A percentile compares a stretch with the other conserved stretches of the same genome.
Conservation (phyloP, 768 basidiomycete species). For the Hypsizygus marmoreus region DNA sequence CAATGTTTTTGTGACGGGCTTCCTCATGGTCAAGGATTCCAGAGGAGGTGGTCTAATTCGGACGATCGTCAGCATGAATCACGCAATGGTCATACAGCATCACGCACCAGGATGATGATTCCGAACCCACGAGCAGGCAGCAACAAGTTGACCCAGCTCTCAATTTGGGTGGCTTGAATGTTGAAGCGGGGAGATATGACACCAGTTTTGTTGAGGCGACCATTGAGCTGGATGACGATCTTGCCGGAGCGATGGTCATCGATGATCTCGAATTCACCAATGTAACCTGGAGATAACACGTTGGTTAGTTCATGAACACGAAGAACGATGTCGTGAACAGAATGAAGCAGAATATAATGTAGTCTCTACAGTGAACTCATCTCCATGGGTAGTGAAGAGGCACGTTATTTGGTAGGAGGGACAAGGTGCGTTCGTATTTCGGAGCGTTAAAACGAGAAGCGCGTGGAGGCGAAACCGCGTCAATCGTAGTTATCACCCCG, state of each 20-base stretch:
- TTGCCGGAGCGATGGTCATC: constrained; percentile 99
- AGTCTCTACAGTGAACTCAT: constrained; percentile 59
- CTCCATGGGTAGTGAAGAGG: constrained; percentile 35
- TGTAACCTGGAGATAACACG: constrained; percentile 68
- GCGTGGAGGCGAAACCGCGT: constrained; percentile 61
- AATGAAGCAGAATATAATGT: constrained; percentile 45
- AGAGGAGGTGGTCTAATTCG: constrained; percentile 84
- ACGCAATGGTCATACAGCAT: neutral
- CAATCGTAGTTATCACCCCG: constrained; percentile 89
- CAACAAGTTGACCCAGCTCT: constrained; percentile 95
- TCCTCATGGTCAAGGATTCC: constrained; percentile 99
- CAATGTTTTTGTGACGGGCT: constrained; percentile 96
- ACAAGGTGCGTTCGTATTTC: constrained; percentile 55
- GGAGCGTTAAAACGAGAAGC: constrained; percentile 84
- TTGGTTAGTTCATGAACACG: constrained; percentile 16
- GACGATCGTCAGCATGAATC: neutral
- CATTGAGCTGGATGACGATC: constrained; percentile 97
- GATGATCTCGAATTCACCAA: constrained; percentile 97
- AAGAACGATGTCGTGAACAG: constrained; percentile 7
- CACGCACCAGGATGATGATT: constrained; percentile 86
- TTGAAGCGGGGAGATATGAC: constrained; percentile 99
- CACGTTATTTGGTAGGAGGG: constrained; percentile 61
- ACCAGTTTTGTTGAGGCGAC: constrained; percentile 98
- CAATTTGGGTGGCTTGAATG: constrained; percentile 89
- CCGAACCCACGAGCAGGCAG: constrained; percentile 97